Evolutionary conservation across 371 early-diverging fungal genomes (phyloP), one percentile per base, ranked within the genome.

Genomic region (Mucor circinelloides): DNA sequence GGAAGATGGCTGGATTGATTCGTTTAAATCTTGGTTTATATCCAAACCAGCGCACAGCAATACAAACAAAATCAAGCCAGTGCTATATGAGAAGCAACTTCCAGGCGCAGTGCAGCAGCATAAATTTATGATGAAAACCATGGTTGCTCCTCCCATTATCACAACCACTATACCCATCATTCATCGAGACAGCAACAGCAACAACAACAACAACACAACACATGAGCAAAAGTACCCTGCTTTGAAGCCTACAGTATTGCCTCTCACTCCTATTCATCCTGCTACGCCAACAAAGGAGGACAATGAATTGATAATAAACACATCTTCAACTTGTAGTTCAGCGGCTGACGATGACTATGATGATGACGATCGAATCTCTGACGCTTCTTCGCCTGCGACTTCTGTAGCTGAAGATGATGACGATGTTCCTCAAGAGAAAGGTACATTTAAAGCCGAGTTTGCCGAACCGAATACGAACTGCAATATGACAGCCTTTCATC

Each of bases 351-450:
- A 65, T 17, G 60, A 64, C n/a, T 36, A 52, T 10, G 52, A 66
- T 21, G 63, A 70, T 52, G 63, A 66, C 23, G 31, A 48, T 15
- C 40, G 17, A 17, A 38, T 25, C 17, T 66, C 64, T 21, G 17
- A 30, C 12, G 25, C 9, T 19, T 68, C 71, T 48, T 70, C 71
- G 6, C 67, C 71, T 50, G 67, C 62, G 15, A 66, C 71, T n/a
- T 70, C 71, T 31, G 44, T 70, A 7, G 59, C 30, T 15, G 58
- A 58, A 34, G 52, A 44, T 5, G 58, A 66, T 0, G n/a, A 50
- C 0, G 57, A 50, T 6, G 46, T 17, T 8, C n/a, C n/a, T n/a
- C 9, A n/a, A 19, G 9, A 21, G 10, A 46, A 46, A 2, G 8
- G 3, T 6, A 21, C 10, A 46, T 46, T 3, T 9, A 27, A 27